These are phyloP conservation scores for Haplographium delicatum DNA, from an alignment of 495 filamentous ascomycete genomes.

Conservation along the genomic window DNA sequence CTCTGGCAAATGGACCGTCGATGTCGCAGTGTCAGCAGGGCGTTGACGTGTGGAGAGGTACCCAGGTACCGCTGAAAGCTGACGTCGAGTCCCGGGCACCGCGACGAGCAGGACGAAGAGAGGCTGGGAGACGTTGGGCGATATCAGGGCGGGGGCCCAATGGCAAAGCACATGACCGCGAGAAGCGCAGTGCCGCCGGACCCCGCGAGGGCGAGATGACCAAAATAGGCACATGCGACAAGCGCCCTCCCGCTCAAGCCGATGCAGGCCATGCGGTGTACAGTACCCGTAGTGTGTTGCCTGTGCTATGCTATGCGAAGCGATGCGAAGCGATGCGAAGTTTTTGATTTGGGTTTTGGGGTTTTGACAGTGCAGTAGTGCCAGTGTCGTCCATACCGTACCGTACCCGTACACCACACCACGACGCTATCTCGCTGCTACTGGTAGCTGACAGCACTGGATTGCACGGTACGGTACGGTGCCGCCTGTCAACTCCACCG, in stretches of 20 bases:
- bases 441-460: too few relatives aligned
- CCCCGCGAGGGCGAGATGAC: not conserved
- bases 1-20: constrained; percentile 9
- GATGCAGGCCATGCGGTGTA: constrained; percentile 7
- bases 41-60: not conserved
- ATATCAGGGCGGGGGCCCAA: constrained; percentile 2
- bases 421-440: too few relatives aligned
- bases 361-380: too few relatives aligned
- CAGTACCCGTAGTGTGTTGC: too few relatives aligned
- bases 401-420: too few relatives aligned
- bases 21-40: constrained; percentile 5
- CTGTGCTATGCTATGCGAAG: too few relatives aligned
- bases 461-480: too few relatives aligned
- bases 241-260: constrained; percentile 23
- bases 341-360: too few relatives aligned
- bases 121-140: not conserved
- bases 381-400: too few relatives aligned
- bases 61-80: constrained; percentile 23
- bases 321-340: too few relatives aligned
- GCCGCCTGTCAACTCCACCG: too few relatives aligned
- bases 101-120: too few relatives aligned
- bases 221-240: constrained; percentile 24
- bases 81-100: constrained; percentile 16
- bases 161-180: constrained; percentile 12
- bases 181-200: constrained; percentile 14